Evolutionary conservation across 2,329 filamentous ascomycete species (phyloP).

Genomic region (Rutstroemia sp.): DNA sequence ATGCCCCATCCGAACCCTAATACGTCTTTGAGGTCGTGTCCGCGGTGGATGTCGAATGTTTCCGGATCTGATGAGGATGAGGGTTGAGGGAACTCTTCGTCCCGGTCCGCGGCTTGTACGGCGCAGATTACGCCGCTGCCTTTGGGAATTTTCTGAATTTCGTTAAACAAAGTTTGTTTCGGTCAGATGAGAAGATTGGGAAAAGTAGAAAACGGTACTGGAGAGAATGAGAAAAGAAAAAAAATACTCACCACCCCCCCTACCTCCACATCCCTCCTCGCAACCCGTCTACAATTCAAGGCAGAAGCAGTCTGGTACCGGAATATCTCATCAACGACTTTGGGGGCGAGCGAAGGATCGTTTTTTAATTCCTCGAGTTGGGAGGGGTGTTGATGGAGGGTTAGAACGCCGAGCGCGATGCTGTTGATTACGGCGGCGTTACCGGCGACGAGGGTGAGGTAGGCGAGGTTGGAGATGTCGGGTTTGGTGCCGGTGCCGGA

Average conservation of each 20-base stretch:
- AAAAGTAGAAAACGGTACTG: too few relatives aligned
- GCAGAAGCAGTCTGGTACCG: constrained; percentile 41
- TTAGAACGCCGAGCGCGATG: constrained; percentile 40
- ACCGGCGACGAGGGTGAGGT: constrained; percentile 42
- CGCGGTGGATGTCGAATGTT: constrained; percentile 37
- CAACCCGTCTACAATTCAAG: constrained; percentile 40
- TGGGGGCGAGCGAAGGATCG: constrained; percentile 30
- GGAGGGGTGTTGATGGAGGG: constrained; percentile 36
- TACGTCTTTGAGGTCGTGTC: constrained; percentile 30
- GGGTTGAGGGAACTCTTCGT: constrained; percentile 35
- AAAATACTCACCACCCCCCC: constrained; percentile 30
- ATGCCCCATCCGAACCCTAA: constrained; percentile 40
- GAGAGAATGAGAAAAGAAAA: not conserved
- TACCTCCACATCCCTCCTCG: constrained; percentile 39
- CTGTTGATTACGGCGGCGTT: constrained; percentile 47
- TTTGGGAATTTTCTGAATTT: constrained; percentile 23
- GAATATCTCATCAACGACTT: constrained; percentile 42
- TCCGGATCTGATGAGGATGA: constrained; percentile 28
- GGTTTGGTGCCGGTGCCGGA: constrained; percentile 40
- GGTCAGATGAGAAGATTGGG: too few relatives aligned
- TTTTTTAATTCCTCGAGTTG: constrained; percentile 36
- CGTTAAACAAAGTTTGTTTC: not conserved
- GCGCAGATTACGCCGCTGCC: constrained; percentile 41
- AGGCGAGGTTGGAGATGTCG: constrained; percentile 38
- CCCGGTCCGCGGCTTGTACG: constrained; percentile 40